Evolutionary conservation across 169 alveolate genomes (phyloP).

Genomic region (Plasmodium adleri): DNA sequence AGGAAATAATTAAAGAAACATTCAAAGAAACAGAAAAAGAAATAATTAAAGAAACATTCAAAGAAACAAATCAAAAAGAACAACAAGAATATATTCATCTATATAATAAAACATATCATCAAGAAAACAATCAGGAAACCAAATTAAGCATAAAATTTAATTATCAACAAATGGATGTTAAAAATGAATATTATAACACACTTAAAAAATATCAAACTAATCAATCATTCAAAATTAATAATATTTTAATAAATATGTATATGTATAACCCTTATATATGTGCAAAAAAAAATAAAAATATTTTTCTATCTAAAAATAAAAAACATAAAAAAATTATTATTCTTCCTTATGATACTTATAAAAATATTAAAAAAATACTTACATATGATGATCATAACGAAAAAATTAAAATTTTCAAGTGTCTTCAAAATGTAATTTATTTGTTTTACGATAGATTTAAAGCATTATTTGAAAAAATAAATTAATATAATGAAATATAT

Average conservation of each 20-base stretch:
- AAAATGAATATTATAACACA: slow-evolving; percentile 57
- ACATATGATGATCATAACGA: slow-evolving; percentile 1
- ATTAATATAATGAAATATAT: neutral
- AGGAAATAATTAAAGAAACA: neutral
- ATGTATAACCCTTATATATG: slow-evolving; percentile 68
- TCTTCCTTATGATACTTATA: slow-evolving; percentile 71
- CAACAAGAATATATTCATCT: neutral
- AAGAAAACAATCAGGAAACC: neutral
- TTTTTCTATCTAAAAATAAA: slow-evolving; percentile 13
- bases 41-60: neutral
- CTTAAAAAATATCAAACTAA: slow-evolving; percentile 52
- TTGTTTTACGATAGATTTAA: slow-evolving; percentile 33
- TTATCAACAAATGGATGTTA: slow-evolving; percentile 35
- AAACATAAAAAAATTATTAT: slow-evolving; percentile 47
- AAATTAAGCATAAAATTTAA: slow-evolving; percentile 41
- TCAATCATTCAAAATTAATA: slow-evolving; percentile 48
- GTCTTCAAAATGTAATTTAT: slow-evolving; percentile 25
- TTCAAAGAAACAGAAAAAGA: neutral
- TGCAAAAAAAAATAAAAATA: slow-evolving; percentile 19
- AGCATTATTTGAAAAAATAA: slow-evolving; percentile 31
- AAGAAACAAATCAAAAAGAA: neutral
- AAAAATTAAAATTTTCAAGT: slow-evolving; percentile 23
- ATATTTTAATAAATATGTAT: slow-evolving; percentile 58
- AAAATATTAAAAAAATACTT: slow-evolving; percentile 51
- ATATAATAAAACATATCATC: too few relatives aligned